These are phyloP conservation scores for Populus trichocarpa DNA, from an alignment of 441 rosid species.

Conservation along the genomic window DNA sequence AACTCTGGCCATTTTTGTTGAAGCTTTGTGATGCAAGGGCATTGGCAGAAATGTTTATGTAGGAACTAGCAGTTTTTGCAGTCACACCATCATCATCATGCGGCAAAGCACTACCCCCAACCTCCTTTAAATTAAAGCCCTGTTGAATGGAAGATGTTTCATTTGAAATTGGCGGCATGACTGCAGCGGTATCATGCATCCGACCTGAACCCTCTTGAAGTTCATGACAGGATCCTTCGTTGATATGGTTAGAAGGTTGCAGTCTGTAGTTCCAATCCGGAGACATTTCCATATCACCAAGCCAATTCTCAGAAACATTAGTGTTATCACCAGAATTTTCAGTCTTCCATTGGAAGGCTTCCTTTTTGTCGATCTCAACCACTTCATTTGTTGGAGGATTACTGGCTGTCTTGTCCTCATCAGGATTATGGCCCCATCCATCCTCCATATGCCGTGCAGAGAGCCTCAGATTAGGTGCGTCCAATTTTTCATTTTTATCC, in stretches of 20 bases:
- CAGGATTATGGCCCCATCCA: conserved; percentile 32
- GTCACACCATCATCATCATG: conserved; percentile 14
- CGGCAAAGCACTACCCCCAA: conserved; percentile 29
- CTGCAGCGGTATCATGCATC: too few relatives aligned
- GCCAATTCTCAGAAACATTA: conserved; percentile 39
- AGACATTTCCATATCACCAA: conserved; percentile 81
- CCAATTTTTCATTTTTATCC: conserved; percentile 28
- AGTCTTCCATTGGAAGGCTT: conserved; percentile 26
- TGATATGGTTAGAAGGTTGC: conserved; percentile 35
- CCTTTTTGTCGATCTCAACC: conserved; percentile 28
- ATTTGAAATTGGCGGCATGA: too few relatives aligned
- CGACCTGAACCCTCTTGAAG: conserved; percentile 17
- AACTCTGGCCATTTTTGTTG: conserved; percentile 42
- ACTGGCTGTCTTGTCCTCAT: conserved; percentile 22
- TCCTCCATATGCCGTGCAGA: conserved; percentile 31
- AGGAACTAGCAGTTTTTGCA: conserved; percentile 28
- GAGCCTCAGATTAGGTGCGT: conserved; percentile 25
- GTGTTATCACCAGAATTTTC: conserved; percentile 29
- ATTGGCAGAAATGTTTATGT: conserved; percentile 31
- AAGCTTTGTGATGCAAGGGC: conserved; percentile 30
- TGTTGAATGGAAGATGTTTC: conserved; percentile 18
- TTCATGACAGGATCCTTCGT: conserved; percentile 30
- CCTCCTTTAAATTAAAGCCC: conserved; percentile 30
- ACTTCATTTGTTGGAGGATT: conserved; percentile 24
- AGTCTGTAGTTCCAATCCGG: conserved; percentile 79